These are phyloP conservation scores for Suillus lakei DNA, from an alignment of 768 basidiomycete species.

Conservation along the genomic window DNA sequence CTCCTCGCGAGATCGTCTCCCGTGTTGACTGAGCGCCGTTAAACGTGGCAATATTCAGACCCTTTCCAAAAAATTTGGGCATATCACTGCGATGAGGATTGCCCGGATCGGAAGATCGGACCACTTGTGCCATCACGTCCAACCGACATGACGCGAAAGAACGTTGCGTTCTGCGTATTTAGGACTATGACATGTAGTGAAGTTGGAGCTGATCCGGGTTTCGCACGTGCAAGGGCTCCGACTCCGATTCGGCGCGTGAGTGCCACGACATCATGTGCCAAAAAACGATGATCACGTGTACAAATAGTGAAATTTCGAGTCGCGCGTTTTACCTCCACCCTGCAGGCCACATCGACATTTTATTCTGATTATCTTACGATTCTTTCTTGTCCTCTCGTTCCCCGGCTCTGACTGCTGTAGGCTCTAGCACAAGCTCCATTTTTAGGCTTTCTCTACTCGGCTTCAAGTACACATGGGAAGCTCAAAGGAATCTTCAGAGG, in stretches of 20 bases:
- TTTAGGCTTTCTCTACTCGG: background rate
- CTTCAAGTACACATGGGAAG: constrained; percentile 10
- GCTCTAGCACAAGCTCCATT: background rate
- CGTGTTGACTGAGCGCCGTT: background rate
- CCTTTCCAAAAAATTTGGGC: background rate
- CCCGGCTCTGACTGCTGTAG: background rate
- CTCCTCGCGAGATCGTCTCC: background rate
- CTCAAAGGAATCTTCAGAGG: constrained; percentile 23
- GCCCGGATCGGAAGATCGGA: background rate
- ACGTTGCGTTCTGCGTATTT: background rate
- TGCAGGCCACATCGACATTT: background rate
- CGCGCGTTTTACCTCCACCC: background rate
- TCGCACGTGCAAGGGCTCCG: too few species aligned
- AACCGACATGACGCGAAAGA: background rate
- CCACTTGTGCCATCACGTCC: background rate
- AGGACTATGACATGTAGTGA: background rate
- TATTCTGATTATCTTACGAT: background rate
- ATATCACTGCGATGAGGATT: too few species aligned
- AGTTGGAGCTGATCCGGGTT: too few species aligned
- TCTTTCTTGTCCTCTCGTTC: background rate
- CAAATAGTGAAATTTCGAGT: background rate
- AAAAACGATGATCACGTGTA: background rate
- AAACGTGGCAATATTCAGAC: too few species aligned
- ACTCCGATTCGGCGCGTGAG: too few species aligned
- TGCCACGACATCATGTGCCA: background rate